These are phyloP conservation scores for Colletotrichum sp. DNA, from an alignment of 2,329 filamentous ascomycete species.

Conservation along the genomic window DNA sequence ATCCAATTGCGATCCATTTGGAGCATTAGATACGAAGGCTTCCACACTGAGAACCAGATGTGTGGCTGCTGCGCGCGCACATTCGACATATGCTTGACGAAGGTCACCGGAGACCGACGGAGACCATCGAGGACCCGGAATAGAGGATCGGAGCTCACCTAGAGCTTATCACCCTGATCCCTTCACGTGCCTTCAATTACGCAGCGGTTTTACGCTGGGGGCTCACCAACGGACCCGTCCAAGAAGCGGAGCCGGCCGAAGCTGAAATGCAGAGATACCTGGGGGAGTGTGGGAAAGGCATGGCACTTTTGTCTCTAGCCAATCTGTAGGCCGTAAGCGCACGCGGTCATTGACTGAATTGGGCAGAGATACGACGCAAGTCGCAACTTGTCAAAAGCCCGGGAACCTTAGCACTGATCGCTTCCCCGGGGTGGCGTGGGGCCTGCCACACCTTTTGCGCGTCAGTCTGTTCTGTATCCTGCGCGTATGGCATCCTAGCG, in stretches of 20 bases:
- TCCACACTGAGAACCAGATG: not conserved
- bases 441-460: not conserved
- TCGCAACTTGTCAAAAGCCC: not conserved
- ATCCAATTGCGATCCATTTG: not conserved
- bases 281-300: not conserved
- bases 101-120: not conserved
- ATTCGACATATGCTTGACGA: not conserved
- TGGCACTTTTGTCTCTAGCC: slow-evolving; percentile 8
- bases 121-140: not conserved
- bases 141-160: not conserved
- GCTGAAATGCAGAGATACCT: not conserved
- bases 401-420: not conserved
- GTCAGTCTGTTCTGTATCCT: not conserved
- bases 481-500: not conserved
- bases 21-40: not conserved
- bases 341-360: slow-evolving; percentile 20
- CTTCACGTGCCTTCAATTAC: not conserved
- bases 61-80: not conserved
- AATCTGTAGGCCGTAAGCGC: not conserved
- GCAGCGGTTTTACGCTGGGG: not conserved
- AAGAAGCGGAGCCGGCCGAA: slow-evolving; percentile 19
- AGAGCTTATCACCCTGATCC: not conserved
- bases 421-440: not conserved
- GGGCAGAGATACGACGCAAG: slow-evolving; percentile 13
- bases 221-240: not conserved